A percentile compares a stretch with the other conserved stretches of the same genome.
phyloP scores from a whole-genome alignment of 164 flowering plant genomes.

The Dillenia suffruticosa region DNA sequence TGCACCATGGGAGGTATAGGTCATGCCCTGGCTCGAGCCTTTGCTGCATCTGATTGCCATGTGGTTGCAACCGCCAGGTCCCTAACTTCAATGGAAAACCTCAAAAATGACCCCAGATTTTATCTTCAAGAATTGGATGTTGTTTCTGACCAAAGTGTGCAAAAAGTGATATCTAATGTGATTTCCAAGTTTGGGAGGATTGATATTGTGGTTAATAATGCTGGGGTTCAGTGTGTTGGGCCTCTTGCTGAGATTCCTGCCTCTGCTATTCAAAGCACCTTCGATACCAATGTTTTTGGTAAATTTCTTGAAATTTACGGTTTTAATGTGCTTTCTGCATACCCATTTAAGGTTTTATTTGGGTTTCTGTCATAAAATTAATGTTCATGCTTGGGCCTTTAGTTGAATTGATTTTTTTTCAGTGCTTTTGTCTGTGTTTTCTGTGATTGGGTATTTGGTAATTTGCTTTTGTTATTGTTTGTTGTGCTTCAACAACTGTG shows the following conservation, averaged over 20 bases:
- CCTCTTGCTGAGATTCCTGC: slow-evolving; percentile 89
- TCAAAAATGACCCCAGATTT: slow-evolving; percentile 43
- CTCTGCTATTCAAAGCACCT: slow-evolving; percentile 47
- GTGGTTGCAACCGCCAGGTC: slow-evolving; percentile 83
- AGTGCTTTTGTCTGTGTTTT: no score
- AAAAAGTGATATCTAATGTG: slow-evolving; percentile 31
- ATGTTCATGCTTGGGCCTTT: no score
- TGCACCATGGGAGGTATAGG: slow-evolving; percentile 90
- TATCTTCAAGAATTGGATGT: slow-evolving; percentile 71
- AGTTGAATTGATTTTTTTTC: no score
- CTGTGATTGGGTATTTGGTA: no score
- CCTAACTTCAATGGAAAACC: slow-evolving; percentile 47
- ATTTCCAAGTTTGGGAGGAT: slow-evolving; percentile 58
- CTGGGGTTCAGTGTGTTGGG: slow-evolving; percentile 83
- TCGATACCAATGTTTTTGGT: slow-evolving; percentile 84
- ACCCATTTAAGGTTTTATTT: neutral
- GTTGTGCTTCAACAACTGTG: no score
- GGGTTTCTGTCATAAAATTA: no score
- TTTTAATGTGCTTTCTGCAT: neutral
- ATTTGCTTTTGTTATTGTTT: no score
- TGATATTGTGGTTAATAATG: slow-evolving; percentile 85
- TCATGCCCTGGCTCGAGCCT: slow-evolving; percentile 67
- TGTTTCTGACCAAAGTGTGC: slow-evolving; percentile 59
- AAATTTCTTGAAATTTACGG: slow-evolving; percentile 1
- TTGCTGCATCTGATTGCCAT: slow-evolving; percentile 54